Evolutionary conservation across 805 yeast genomes (phyloP).

Genomic region (Kuraishia molischiana): DNA sequence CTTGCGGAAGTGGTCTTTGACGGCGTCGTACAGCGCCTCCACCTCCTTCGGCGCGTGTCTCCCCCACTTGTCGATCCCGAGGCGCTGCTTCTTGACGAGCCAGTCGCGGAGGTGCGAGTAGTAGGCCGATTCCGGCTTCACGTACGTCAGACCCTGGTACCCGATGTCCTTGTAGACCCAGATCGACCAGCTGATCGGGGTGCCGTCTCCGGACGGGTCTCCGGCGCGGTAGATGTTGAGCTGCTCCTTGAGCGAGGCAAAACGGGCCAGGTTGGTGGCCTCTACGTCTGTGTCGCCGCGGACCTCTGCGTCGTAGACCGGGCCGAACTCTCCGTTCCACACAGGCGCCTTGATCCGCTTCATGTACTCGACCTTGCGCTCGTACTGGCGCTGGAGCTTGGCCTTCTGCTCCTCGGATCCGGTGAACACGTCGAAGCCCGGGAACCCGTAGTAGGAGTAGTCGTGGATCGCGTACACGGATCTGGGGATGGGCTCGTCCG

Average conservation of each 20-base stretch:
- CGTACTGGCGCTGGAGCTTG: slow-evolving; percentile 27
- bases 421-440: slow-evolving; percentile 22
- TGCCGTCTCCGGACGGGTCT: slow-evolving; percentile 36
- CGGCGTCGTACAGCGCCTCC: slow-evolving; percentile 24
- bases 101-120: slow-evolving; percentile 30
- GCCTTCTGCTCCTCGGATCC: slow-evolving; percentile 25
- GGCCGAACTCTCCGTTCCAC: slow-evolving; percentile 48
- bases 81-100: slow-evolving; percentile 28
- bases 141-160: slow-evolving; percentile 38
- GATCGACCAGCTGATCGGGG: slow-evolving; percentile 39
- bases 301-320: slow-evolving; percentile 32
- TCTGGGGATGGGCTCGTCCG: slow-evolving; percentile 25
- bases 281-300: slow-evolving; percentile 31
- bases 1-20: slow-evolving; percentile 24
- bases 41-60: slow-evolving; percentile 30
- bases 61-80: slow-evolving; percentile 44
- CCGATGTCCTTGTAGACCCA: slow-evolving; percentile 48
- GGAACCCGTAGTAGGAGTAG: slow-evolving; percentile 36
- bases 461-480: slow-evolving; percentile 43
- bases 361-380: slow-evolving; percentile 34
- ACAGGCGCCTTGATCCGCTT: slow-evolving; percentile 30
- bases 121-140: slow-evolving; percentile 33
- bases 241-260: slow-evolving; percentile 34
- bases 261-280: slow-evolving; percentile 27
- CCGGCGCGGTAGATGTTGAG: slow-evolving; percentile 31